Evolutionary conservation across 176 grass and related monocot genomes (phyloP), one percentile per base, ranked within the genome.

Genomic region (Pontederia paniculata): DNA sequence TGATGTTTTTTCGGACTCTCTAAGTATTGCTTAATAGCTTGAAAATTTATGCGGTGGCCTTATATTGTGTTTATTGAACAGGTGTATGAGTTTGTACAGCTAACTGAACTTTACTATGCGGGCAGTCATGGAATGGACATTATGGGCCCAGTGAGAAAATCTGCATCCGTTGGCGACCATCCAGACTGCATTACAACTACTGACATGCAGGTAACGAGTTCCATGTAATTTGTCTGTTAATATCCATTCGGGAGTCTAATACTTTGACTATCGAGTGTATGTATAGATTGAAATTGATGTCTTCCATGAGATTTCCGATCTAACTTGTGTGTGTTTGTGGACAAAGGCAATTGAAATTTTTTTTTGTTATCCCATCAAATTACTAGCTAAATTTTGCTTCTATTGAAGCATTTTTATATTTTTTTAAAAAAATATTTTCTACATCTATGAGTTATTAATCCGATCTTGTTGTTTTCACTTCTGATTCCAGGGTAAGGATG

Each of bases 71-170:
- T 2, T 16, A 14, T 23, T 23, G 14, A 9, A 22, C 28, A 98
- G 93, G 83, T 97, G 19, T 78, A 75, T 70, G 86, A 89, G 72
- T 97, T 97, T 76, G 75, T 97, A 37, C 79, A 81, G 65, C 80
- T 97, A 50, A 79, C 82, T 28, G 93, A 97, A 55, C 80, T 97
- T 25, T 84, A 81, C 49, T 97, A 97, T 57, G 86, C 93, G 48
- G 93, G 93, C n/a, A 98, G 93, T 56, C 93, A 98, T 75, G 93
- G 86, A 18, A 91, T 98, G 86, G 93, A 98, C 75, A 91, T 98
- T 74, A 77, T 82, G 62, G 64, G 81, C 65, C 82, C 83, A 25
- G 55, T 31, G 52, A 67, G 73, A 83, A 21, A 72, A 70, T 66
- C 73, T 71, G 41, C 65, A 37, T 44, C 69, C 16, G 53, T 66